Evolutionary conservation across 441 rosid species (phyloP), one percentile per base, ranked within the genome.

Genomic region (Adansonia gregorii): DNA sequence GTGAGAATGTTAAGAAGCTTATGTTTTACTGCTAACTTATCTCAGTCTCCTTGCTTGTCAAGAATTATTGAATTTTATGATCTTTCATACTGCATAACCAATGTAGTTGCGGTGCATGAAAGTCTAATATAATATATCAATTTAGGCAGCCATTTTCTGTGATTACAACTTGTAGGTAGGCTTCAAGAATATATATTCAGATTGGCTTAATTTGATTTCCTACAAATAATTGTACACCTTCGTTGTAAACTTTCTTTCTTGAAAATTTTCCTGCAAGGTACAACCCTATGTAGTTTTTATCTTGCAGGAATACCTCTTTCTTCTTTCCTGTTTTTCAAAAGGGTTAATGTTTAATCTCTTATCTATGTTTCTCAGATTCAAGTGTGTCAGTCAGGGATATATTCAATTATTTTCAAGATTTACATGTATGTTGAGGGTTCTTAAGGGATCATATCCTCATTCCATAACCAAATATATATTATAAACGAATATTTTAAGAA

Each of bases 1-100:
- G 89, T 78, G 94, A 91, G 73, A 91, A 87, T 78, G 84, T 91
- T 7, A 89, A 86, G 86, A 87, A 87, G 56, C 92, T 91, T 6
- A 91, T 91, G 94, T 91, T 91, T 80, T 91, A 89, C 65, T 89
- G 94, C 82, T 90, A 85, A 86, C 19, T 80, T 20, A 20, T 64
- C 59, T 17, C 52, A 4, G 67, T 35, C 15, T 1, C 65, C 10
- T 61, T 75, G 49, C 71, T 20, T 71, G 39, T 58, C 60, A 14
- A 64, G 35, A 14, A 48, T 55, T 76, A 22, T 77, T 70, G 22
- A 43, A 60, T 60, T 56, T 58, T 35, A 64, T 74, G 76, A 41
- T 39, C 27, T 10, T 52, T 63, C 58, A 31, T 8, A 41, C 51
- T 48, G 49, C 69, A 65, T 31, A 63, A 6, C 0, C 20, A 39